A percentile compares a stretch with the other conserved stretches of the same genome.
phyloP scores from a whole-genome alignment of 2,329 filamentous ascomycete species.

The Aspergillus proliferans region DNA sequence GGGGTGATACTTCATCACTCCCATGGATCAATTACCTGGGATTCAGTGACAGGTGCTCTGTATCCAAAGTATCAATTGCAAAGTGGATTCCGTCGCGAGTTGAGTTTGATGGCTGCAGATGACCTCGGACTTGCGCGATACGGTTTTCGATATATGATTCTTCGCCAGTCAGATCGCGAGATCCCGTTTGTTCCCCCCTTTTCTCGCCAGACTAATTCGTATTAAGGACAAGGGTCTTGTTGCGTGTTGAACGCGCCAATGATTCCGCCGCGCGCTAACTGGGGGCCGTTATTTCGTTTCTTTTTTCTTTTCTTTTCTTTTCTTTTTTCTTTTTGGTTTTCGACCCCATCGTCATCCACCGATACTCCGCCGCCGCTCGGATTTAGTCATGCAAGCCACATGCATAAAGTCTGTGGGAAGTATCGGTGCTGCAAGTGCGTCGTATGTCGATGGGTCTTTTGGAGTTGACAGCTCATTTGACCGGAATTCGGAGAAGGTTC shows the following conservation, averaged over 20 bases:
- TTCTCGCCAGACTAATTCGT: background rate
- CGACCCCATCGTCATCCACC: background rate
- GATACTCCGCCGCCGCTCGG: slow-evolving; percentile 3
- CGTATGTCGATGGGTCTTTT: slow-evolving; percentile 1
- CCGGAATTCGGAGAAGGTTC: background rate
- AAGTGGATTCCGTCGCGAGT: background rate
- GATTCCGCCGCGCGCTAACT: background rate
- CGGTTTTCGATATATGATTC: background rate
- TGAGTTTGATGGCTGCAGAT: background rate
- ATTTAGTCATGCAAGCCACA: slow-evolving; percentile 9
- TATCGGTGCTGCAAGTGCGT: slow-evolving; percentile 1
- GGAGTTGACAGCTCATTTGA: background rate
- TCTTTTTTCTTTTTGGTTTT: background rate
- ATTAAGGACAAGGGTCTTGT: background rate
- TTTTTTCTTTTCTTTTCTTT: background rate
- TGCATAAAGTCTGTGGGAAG: slow-evolving; percentile 9
- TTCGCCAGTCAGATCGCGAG: background rate
- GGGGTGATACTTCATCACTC: background rate
- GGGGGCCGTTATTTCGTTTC: background rate
- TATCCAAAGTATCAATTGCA: background rate
- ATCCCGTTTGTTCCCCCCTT: background rate
- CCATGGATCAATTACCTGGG: background rate
- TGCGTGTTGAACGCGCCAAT: background rate
- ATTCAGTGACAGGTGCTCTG: background rate
- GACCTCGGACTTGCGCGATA: background rate